phyloP scores from a whole-genome alignment of 1,284 basidiomycete species.

The Porogramme epimiltina region DNA sequence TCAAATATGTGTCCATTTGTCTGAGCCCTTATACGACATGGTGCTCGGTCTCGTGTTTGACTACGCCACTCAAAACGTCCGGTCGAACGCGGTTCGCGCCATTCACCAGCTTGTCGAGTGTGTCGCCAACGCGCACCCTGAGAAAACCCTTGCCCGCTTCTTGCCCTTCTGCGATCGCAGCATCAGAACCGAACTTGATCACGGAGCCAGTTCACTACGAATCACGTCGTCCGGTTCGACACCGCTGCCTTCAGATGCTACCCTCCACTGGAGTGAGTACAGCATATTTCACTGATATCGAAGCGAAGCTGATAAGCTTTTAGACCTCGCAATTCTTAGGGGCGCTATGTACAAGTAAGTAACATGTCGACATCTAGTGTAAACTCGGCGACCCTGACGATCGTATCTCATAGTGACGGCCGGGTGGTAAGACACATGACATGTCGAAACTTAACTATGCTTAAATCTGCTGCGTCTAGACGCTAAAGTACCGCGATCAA shows the following conservation, averaged over 20 bases:
- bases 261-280: conserved; percentile 83
- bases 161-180: conserved; percentile 74
- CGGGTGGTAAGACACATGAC: conserved; percentile 46
- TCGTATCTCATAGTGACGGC: conserved; percentile 52
- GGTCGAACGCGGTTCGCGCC: conserved; percentile 84
- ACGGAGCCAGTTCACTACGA: conserved; percentile 83
- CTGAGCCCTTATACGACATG: conserved; percentile 80
- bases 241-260: conserved; percentile 79
- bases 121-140: conserved; percentile 80
- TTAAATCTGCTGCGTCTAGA: conserved; percentile 14
- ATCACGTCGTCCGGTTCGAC: conserved; percentile 79
- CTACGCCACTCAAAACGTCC: conserved; percentile 76
- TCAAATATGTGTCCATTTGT: conserved; percentile 83
- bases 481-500: conserved; percentile 62
- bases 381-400: not conserved
- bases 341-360: conserved; percentile 73
- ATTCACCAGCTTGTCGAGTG: conserved; percentile 88
- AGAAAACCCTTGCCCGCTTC: conserved; percentile 77
- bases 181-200: conserved; percentile 79
- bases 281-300: too few species aligned
- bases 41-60: conserved; percentile 83
- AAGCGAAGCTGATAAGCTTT: too few species aligned
- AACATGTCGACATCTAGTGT: conserved; percentile 2
- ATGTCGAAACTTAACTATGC: not conserved
- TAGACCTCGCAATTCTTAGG: conserved; percentile 70